These are phyloP conservation scores for Capsicum pubescens DNA, from an alignment of 257 asterid species.

Conservation along the genomic window DNA sequence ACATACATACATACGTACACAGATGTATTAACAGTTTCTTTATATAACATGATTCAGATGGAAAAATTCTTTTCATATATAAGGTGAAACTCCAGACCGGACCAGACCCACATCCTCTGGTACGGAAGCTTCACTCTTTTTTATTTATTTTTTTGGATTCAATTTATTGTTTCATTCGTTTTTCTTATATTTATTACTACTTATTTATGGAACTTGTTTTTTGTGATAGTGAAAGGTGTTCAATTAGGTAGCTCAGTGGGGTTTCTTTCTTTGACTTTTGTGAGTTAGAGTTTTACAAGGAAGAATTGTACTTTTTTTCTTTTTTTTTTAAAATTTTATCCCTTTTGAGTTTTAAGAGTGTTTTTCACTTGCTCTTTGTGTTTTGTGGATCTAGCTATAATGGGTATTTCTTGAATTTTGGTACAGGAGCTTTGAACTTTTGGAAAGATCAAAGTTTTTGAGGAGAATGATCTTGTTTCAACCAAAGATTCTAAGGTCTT, in stretches of 20 bases:
- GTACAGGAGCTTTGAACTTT: slow-evolving; percentile 40
- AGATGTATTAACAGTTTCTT: slow-evolving; percentile 29
- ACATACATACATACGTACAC: slow-evolving; percentile 3
- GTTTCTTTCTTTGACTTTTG: slow-evolving; percentile 14
- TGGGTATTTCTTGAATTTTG: slow-evolving; percentile 44
- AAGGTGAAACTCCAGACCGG: slow-evolving; percentile 19
- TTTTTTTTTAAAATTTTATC: neutral
- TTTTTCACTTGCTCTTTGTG: slow-evolving; percentile 25
- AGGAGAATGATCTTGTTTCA: slow-evolving; percentile 21
- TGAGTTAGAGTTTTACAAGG: slow-evolving; percentile 22
- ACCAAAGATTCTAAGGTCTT: slow-evolving; percentile 4
- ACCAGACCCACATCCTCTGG: slow-evolving; percentile 29
- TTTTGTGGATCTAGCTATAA: slow-evolving; percentile 55
- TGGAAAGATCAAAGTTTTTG: slow-evolving; percentile 30
- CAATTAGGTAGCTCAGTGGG: slow-evolving; percentile 31
- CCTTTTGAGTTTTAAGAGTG: neutral
- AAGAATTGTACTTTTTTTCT: neutral
- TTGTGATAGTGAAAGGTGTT: slow-evolving; percentile 8
- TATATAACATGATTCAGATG: slow-evolving; percentile 43
- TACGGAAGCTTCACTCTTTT: slow-evolving; percentile 41
- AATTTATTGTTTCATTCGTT: neutral
- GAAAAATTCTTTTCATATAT: slow-evolving; percentile 49
- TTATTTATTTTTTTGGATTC: slow-evolving; percentile 27
- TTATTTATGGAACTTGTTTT: slow-evolving; percentile 24
- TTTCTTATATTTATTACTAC: slow-evolving; percentile 10